Evolutionary conservation across 495 filamentous ascomycete genomes (phyloP).

Genomic region (Jackrogersella multiformis): DNA sequence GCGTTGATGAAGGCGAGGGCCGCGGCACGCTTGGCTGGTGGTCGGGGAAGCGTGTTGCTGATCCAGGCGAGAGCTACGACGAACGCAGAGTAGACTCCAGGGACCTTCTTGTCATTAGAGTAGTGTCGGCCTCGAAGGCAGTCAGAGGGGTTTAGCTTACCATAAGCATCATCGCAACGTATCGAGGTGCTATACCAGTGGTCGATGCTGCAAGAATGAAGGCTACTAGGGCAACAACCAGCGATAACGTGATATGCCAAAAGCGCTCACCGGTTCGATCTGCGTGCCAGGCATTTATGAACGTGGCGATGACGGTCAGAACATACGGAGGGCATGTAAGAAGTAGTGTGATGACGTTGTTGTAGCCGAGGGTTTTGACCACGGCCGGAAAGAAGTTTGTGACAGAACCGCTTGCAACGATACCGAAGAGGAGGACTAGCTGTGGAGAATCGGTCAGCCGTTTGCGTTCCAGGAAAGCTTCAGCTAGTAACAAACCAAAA

Average conservation of each 20-base stretch:
- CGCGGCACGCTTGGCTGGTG: slow-evolving; percentile 83
- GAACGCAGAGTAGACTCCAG: slow-evolving; percentile 71
- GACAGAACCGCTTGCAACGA: slow-evolving; percentile 75
- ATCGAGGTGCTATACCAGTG: slow-evolving; percentile 69
- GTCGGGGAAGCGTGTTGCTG: slow-evolving; percentile 80
- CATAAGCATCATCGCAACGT: slow-evolving; percentile 89
- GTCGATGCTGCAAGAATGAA: slow-evolving; percentile 82
- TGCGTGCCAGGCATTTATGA: slow-evolving; percentile 79
- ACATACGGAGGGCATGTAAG: slow-evolving; percentile 82
- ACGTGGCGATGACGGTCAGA: slow-evolving; percentile 73
- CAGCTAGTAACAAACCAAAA: slow-evolving; percentile 61
- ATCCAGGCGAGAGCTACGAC: slow-evolving; percentile 83
- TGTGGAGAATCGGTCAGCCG: slow-evolving; percentile 38
- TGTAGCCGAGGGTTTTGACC: slow-evolving; percentile 71
- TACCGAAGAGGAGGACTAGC: slow-evolving; percentile 74
- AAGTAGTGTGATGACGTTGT: slow-evolving; percentile 69
- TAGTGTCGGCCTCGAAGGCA: neutral
- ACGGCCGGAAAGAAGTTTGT: slow-evolving; percentile 94
- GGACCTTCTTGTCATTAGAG: slow-evolving; percentile 43
- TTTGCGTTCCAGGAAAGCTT: neutral
- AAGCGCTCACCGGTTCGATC: slow-evolving; percentile 83
- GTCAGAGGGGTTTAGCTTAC: slow-evolving; percentile 44
- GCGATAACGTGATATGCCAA: slow-evolving; percentile 75
- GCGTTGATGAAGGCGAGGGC: slow-evolving; percentile 85
- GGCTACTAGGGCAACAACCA: slow-evolving; percentile 72